phyloP scores from a whole-genome alignment of 176 grass and related monocot species.

The Pontederia crassipes region DNA sequence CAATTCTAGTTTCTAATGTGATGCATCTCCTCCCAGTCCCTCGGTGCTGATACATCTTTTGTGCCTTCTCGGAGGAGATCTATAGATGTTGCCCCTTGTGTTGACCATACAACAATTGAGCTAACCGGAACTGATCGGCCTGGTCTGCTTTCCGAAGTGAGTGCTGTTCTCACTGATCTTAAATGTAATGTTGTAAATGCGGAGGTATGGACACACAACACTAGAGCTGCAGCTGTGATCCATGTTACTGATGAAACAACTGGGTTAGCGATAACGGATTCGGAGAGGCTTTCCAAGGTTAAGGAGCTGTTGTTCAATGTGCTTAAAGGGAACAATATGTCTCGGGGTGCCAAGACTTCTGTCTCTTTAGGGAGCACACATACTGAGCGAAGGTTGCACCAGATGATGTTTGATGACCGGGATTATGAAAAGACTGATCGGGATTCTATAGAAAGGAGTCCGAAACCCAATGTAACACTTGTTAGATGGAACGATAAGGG shows the following conservation, averaged over 20 bases:
- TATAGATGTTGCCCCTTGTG: not conserved
- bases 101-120: constrained; percentile 6
- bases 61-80: not conserved
- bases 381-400: constrained; percentile 10
- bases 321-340: constrained; percentile 3
- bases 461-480: not conserved
- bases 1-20: not conserved
- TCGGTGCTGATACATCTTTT: constrained; percentile 7
- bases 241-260: constrained; percentile 17
- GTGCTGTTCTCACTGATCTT: constrained; percentile 6
- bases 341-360: not conserved
- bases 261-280: constrained; percentile 6
- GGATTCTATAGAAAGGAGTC: not conserved
- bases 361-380: constrained; percentile 11
- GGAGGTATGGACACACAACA: constrained; percentile 17
- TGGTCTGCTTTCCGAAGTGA: constrained; percentile 16
- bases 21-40: constrained; percentile 1
- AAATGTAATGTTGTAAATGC: constrained; percentile 13
- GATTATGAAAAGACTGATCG: constrained; percentile 2
- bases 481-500: constrained; percentile 12
- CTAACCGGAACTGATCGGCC: constrained; percentile 13
- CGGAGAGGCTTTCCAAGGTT: not conserved
- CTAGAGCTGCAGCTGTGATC: constrained; percentile 17
- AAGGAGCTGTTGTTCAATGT: constrained; percentile 12
- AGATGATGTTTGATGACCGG: constrained; percentile 15